Evolutionary conservation across 2,329 filamentous ascomycete genomes (phyloP), one percentile per base, ranked within the genome.

Genomic region (Periglandula ipomoeae): DNA sequence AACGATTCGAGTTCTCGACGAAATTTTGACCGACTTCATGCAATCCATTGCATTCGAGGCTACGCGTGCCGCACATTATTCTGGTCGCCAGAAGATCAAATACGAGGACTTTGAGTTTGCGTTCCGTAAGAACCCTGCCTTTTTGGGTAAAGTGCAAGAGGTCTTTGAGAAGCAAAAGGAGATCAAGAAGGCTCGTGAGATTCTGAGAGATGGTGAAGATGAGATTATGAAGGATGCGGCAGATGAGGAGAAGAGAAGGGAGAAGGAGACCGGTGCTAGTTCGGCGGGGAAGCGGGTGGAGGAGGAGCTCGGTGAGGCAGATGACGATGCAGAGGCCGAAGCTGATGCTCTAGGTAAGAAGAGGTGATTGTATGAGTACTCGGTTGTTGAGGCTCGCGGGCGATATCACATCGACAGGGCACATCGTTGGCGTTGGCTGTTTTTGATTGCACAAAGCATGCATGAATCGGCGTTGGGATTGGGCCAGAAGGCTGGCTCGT

Each of bases 71-170:
- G 93, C 93, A 1, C 83, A 87, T 65, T 88, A 95, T 67, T 83
- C 87, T 2, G 85, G 89, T 0, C 86, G 93, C 2, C 88, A 95
- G 60, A 98, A 98, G 70, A 89, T 98, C 70, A 98, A 98, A 67
- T 87, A 95, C 60, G 91, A 96, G 61, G 93, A 98, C 68, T 95
- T 98, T 70, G 89, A 94, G 61, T 98, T 95, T 68, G 89, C 89
- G 35, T 80, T 97, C 57, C 81, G 93, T 27, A 81, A 86, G 55
- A 94, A 97, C 61, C 84, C 87, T 8, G 74, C 79, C 51, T 94
- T 95, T 64, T 74, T 97, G 39, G 93, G 93, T 44, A 83, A 91
- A 60, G 89, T 97, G 48, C 82, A 88, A 63, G 89, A 95, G 70
- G 81, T 95, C 61, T 78, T 95, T 56, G 85, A 88, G 67, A 90